Conservation (phyloP, 2,329 filamentous ascomycete genomes). For the Aspergillus fumigatiaffinis region DNA sequence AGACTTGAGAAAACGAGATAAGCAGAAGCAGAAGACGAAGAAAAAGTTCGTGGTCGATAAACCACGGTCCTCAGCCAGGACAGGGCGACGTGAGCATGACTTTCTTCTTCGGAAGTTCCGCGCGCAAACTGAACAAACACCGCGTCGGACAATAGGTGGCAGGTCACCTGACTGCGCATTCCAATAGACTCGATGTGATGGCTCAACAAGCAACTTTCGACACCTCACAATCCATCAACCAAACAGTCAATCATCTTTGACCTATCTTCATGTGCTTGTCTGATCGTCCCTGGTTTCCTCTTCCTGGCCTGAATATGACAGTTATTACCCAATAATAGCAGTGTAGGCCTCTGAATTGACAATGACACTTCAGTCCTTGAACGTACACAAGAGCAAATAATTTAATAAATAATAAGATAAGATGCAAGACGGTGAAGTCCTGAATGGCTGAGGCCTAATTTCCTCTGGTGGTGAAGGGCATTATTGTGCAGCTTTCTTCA, state of each 20-base stretch:
- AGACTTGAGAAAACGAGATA: slow-evolving; percentile 1
- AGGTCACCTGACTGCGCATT: background rate
- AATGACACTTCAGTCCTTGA: background rate
- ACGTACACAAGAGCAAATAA: background rate
- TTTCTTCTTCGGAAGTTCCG: slow-evolving; percentile 8
- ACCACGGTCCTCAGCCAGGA: background rate
- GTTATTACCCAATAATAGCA: background rate
- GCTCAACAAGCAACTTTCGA: background rate
- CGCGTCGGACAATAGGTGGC: background rate
- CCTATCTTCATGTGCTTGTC: background rate
- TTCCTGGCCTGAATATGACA: background rate
- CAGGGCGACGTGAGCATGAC: slow-evolving; percentile 11
- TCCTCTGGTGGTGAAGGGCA: too few relatives aligned
- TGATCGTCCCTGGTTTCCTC: background rate
- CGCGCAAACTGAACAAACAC: slow-evolving; percentile 18
- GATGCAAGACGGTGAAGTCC: background rate
- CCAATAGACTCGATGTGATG: background rate
- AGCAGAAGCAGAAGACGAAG: background rate
- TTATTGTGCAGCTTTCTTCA: background rate
- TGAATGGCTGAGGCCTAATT: background rate
- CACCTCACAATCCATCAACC: background rate
- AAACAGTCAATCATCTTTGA: background rate
- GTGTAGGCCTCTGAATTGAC: background rate
- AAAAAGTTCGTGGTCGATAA: background rate
- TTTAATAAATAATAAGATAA: background rate